phyloP scores from a whole-genome alignment of 441 rosid genomes.

The Pelargonium fulgidum region DNA sequence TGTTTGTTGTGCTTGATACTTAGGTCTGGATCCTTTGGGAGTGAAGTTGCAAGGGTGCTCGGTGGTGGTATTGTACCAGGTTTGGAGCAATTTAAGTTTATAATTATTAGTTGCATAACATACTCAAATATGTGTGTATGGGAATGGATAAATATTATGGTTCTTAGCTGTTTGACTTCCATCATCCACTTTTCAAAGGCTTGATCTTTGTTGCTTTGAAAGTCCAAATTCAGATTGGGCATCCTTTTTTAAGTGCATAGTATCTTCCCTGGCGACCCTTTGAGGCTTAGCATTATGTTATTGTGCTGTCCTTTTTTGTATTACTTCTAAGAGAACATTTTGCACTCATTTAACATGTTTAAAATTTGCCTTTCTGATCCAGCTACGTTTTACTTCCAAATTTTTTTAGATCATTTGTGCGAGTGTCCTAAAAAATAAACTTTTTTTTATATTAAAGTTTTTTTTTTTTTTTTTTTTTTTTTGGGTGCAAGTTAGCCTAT shows the following conservation, averaged over 20 bases:
- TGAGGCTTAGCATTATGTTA: neutral
- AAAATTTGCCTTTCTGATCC: neutral
- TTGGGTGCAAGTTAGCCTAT: neutral
- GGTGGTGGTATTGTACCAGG: slow-evolving; percentile 99
- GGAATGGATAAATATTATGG: neutral
- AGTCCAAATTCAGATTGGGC: neutral
- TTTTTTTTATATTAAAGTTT: neutral
- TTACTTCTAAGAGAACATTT: neutral
- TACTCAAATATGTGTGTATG: neutral
- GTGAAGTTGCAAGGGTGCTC: slow-evolving; percentile 79
- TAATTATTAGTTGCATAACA: neutral
- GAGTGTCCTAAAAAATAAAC: neutral
- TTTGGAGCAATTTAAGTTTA: slow-evolving; percentile 24
- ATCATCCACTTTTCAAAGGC: neutral
- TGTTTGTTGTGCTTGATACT: slow-evolving; percentile 20
- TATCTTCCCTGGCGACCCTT: neutral
- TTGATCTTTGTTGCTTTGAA: neutral
- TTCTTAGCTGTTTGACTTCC: neutral
- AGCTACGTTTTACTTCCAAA: neutral
- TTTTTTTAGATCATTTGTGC: neutral
- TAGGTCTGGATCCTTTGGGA: slow-evolving; percentile 71
- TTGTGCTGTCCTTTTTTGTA: neutral
- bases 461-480: no score
- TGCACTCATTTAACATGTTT: neutral
- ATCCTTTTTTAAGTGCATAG: neutral